Evolutionary conservation across 805 yeast genomes (phyloP).

Genomic region (Sungouiella blattae): DNA sequence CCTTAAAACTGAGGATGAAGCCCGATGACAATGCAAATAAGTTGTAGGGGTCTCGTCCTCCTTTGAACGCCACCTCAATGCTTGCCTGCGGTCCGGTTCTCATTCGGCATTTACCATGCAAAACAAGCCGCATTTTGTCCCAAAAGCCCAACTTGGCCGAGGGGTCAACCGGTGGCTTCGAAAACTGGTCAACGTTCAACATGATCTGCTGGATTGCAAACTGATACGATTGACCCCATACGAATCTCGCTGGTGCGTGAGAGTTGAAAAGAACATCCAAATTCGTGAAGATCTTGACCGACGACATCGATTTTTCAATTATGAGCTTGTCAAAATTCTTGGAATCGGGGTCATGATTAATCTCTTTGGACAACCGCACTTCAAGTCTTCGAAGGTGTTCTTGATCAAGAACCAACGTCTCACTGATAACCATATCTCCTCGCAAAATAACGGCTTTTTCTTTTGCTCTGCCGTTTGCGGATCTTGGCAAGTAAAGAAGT

Average conservation of each 20-base stretch:
- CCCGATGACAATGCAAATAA: constrained; percentile 70
- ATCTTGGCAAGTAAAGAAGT: constrained; percentile 63
- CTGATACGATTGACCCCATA: constrained; percentile 84
- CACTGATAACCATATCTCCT: constrained; percentile 71
- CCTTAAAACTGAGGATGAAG: constrained; percentile 67
- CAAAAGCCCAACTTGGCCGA: constrained; percentile 84
- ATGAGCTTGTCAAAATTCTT: constrained; percentile 31
- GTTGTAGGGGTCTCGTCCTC: constrained; percentile 75
- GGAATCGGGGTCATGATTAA: constrained; percentile 4
- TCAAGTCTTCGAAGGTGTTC: constrained; percentile 56
- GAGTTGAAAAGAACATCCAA: constrained; percentile 55
- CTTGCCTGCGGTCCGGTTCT: constrained; percentile 46
- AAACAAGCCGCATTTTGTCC: constrained; percentile 77
- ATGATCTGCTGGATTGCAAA: constrained; percentile 81
- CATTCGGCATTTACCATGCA: constrained; percentile 69
- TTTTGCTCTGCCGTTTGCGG: constrained; percentile 17
- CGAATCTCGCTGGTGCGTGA: constrained; percentile 55
- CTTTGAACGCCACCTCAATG: constrained; percentile 62
- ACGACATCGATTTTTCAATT: constrained; percentile 72
- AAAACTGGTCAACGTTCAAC: constrained; percentile 73
- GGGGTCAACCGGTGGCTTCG: constrained; percentile 88
- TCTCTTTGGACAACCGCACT: constrained; percentile 56
- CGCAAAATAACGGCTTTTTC: constrained; percentile 29
- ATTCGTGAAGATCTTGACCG: constrained; percentile 69
- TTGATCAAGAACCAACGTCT: constrained; percentile 49